Evolutionary conservation across 129 eudicot species (phyloP), one percentile per base, ranked within the genome.

Genomic region (Pittosporum tobira): DNA sequence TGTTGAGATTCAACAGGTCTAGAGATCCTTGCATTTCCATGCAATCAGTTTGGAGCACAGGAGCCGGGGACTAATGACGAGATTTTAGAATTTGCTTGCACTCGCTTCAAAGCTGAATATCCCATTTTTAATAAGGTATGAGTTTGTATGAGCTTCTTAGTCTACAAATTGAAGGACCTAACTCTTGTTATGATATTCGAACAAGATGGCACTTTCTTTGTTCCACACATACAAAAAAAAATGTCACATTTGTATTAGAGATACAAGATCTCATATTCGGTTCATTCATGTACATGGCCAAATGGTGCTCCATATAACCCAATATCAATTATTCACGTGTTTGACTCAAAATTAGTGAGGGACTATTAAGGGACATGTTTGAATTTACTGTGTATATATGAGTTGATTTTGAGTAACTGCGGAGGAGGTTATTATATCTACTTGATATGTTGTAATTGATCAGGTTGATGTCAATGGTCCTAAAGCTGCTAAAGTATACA

Each of bases 11-110:
- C 48, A 72, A 23, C 70, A 90, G 97, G 97, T 18, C 60, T 82
- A 18, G 95, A 90, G 94, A 76, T 90, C 64, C 82, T 90, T 18
- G 97, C 94, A 16, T 90, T 90, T 54, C 97, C 97, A 22, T 82
- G 94, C 83, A 90, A 90, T 70, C 97, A 90, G 66, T 52, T 52
- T 52, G 59, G 38, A 52, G 38, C 14, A n/a, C 49, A 45, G 13
- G 49, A 45, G 23, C 49, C 49, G n/a, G 49, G 49, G 49, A 45
- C 49, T 16, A 45, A 15, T 45, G 49, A 45, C 5, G 49, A 45
- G 22, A 45, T 45, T n/a, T 21, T 4, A 45, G 13, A 45, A 2
- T 45, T 15, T n/a, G 49, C 13, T 16, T 45, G 49, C 49, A 45
- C 23, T 45, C 49, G 49, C 23, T 45, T 45, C 49, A 45, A 45